These are phyloP conservation scores for Volutella citrinella DNA, from an alignment of 2,329 filamentous ascomycete genomes.

Conservation along the genomic window DNA sequence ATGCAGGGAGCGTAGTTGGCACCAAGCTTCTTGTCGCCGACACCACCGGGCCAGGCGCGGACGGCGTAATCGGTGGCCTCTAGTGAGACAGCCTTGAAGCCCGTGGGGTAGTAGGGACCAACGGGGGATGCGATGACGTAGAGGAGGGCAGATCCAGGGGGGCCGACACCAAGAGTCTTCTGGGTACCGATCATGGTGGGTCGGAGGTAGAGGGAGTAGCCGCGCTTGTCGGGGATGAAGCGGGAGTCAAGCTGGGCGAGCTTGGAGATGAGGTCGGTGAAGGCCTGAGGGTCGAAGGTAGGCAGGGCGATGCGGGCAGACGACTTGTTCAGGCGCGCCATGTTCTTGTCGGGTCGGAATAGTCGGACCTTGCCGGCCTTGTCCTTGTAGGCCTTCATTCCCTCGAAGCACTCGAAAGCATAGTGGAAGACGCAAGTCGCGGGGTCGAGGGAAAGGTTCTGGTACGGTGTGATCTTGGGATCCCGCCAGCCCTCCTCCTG, in stretches of 20 bases:
- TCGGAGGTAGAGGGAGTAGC: conserved; percentile 93
- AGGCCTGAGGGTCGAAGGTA: conserved; percentile 69
- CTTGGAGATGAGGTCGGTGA: conserved; percentile 79
- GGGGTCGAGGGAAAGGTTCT: conserved; percentile 94
- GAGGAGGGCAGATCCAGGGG: conserved; percentile 87
- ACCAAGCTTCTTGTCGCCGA: conserved; percentile 96
- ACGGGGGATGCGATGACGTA: conserved; percentile 96
- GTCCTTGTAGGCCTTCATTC: conserved; percentile 99
- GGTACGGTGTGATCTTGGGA: conserved; percentile 86
- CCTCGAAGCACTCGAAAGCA: conserved; percentile 96
- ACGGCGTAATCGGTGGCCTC: conserved; percentile 97
- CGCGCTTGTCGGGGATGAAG: conserved; percentile 82
- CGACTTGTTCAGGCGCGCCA: conserved; percentile 90
- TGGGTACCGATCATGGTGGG: conserved; percentile 98
- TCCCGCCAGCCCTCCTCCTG: conserved; percentile 77
- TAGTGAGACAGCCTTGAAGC: conserved; percentile 94
- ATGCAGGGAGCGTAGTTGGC: conserved; percentile 99
- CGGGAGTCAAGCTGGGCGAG: conserved; percentile 79
- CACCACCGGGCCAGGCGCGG: conserved; percentile 94
- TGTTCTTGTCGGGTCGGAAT: conserved; percentile 95
- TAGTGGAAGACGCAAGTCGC: conserved; percentile 98
- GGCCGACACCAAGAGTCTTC: conserved; percentile 84
- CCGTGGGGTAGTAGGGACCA: conserved; percentile 95
- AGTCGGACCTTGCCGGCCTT: conserved; percentile 72
- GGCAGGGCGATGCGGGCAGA: conserved; percentile 88